Percentiles rank a stretch among this genome's conserved stretches.
Conservation (phyloP, 2,329 filamentous ascomycete genomes). For the Fusarium haematococcum region DNA sequence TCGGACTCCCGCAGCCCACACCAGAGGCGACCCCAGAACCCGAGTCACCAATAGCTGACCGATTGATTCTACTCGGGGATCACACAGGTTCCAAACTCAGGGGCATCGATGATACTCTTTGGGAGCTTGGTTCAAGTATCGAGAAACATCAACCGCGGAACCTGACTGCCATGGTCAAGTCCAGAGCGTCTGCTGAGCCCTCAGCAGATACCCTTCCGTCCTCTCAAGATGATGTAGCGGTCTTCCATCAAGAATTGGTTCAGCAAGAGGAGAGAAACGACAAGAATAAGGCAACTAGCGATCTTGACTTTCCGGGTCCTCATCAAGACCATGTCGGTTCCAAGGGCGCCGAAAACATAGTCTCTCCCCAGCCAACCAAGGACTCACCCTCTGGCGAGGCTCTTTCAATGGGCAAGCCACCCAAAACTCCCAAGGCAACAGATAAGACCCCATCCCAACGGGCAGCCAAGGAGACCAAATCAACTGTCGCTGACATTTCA, state of each 20-base stretch:
- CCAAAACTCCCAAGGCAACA: background rate
- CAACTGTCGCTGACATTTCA: constrained; percentile 23
- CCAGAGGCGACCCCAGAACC: constrained; percentile 11
- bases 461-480: constrained; percentile 10
- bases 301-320: background rate
- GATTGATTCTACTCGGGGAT: background rate
- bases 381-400: background rate
- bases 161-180: background rate
- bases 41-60: constrained; percentile 1
- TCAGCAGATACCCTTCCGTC: background rate
- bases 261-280: constrained; percentile 24
- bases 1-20: constrained; percentile 8
- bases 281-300: background rate
- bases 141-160: background rate
- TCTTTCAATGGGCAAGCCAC: background rate
- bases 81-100: background rate
- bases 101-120: background rate
- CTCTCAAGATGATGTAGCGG: background rate
- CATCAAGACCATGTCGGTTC: background rate
- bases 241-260: background rate
- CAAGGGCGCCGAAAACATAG: background rate
- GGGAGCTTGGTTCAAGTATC: background rate
- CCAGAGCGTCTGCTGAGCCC: too few species aligned
- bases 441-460: background rate
- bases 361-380: background rate